Evolutionary conservation across 371 early-diverging fungal genomes (phyloP).

Genomic region (Mortierella sp.): DNA sequence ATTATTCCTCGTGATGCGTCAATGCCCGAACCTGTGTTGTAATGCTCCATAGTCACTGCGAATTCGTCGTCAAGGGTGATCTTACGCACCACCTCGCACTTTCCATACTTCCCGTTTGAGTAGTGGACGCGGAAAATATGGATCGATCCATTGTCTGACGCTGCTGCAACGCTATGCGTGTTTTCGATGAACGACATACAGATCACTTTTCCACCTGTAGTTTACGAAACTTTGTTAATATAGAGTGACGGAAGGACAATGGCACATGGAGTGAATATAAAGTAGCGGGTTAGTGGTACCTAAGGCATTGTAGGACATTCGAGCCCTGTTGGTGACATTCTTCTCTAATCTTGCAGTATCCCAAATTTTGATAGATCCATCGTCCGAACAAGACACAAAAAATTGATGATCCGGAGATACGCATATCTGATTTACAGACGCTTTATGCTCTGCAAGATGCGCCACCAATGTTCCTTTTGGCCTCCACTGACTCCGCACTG

Average conservation of each 20-base stretch:
- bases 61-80: slow-evolving; percentile 74
- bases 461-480: slow-evolving; percentile 77
- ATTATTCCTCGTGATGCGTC: background rate
- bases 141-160: slow-evolving; percentile 88
- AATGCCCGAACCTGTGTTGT: slow-evolving; percentile 69
- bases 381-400: slow-evolving; percentile 89
- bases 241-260: background rate
- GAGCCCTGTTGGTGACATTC: slow-evolving; percentile 85
- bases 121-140: slow-evolving; percentile 78
- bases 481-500: slow-evolving; percentile 45
- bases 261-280: background rate
- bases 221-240: background rate
- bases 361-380: slow-evolving; percentile 91
- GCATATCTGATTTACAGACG: slow-evolving; percentile 78
- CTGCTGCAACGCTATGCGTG: slow-evolving; percentile 84
- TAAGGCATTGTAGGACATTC: slow-evolving; percentile 79
- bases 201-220: slow-evolving; percentile 80
- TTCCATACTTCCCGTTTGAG: slow-evolving; percentile 69
- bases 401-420: slow-evolving; percentile 83
- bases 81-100: slow-evolving; percentile 68
- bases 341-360: slow-evolving; percentile 86
- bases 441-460: slow-evolving; percentile 88
- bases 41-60: slow-evolving; percentile 78
- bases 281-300: slow-evolving; percentile 57
- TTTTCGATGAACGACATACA: slow-evolving; percentile 85